phyloP scores from a whole-genome alignment of 441 rosid genomes.

The Brassica balearica region DNA sequence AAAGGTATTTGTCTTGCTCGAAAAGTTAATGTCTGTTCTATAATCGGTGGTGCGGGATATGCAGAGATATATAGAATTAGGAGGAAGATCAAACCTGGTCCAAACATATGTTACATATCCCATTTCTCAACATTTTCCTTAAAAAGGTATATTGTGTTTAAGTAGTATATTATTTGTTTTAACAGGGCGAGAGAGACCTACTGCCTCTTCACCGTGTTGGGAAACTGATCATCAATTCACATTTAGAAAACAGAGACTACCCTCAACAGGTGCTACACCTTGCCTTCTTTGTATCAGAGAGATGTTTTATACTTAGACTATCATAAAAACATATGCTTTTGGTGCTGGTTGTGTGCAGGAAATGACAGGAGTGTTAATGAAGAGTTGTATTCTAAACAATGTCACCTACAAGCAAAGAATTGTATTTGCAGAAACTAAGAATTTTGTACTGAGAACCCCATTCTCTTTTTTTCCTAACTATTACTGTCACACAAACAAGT shows the following conservation, averaged over 20 bases:
- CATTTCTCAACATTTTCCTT: neutral
- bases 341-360: no score
- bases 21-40: constrained; percentile 50
- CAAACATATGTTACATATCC: neutral
- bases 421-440: neutral
- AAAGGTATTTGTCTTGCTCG: constrained; percentile 76
- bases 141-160: neutral
- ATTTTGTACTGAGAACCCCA: neutral
- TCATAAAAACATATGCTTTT: neutral
- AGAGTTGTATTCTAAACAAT: constrained; percentile 15
- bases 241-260: constrained; percentile 44
- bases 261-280: constrained; percentile 32
- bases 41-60: neutral
- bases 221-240: constrained; percentile 48
- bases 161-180: neutral
- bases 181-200: constrained; percentile 22
- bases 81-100: constrained; percentile 63
- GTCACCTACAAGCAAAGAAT: neutral
- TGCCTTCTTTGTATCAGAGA: constrained; percentile 5
- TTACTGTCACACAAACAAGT: neutral
- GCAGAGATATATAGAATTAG: constrained; percentile 66
- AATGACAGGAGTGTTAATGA: no score
- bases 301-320: neutral
- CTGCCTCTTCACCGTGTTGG: constrained; percentile 47
- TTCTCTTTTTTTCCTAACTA: neutral